Conservation (phyloP, 2,329 filamentous ascomycete species). For the Cercospora sesami region DNA sequence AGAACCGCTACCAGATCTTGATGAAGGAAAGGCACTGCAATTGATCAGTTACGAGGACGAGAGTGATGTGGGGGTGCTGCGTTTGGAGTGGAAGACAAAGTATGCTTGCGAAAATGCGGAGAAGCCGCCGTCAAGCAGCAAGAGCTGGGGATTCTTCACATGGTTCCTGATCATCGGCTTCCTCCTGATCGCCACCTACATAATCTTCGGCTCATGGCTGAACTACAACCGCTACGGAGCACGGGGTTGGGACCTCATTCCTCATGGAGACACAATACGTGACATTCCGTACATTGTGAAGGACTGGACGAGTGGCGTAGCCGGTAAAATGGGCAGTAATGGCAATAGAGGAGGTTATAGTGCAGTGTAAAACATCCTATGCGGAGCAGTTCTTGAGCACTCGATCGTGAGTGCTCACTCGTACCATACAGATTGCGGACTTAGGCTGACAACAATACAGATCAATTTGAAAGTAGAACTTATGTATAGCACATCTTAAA, state of each 20-base stretch:
- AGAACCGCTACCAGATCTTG: slow-evolving; percentile 43
- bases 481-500: not conserved
- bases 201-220: slow-evolving; percentile 97
- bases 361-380: slow-evolving; percentile 59
- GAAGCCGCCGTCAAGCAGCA: slow-evolving; percentile 46
- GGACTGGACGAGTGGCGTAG: slow-evolving; percentile 77
- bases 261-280: slow-evolving; percentile 87
- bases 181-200: slow-evolving; percentile 79
- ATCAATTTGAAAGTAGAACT: not conserved
- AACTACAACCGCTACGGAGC: slow-evolving; percentile 98
- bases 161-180: slow-evolving; percentile 93
- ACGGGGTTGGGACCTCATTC: slow-evolving; percentile 89
- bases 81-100: slow-evolving; percentile 82
- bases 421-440: not conserved
- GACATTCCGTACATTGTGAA: slow-evolving; percentile 90
- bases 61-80: slow-evolving; percentile 62
- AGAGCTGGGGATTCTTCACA: slow-evolving; percentile 92
- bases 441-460: not conserved
- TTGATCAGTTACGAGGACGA: slow-evolving; percentile 71
- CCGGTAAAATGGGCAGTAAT: slow-evolving; percentile 76
- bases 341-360: slow-evolving; percentile 90
- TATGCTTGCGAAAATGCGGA: slow-evolving; percentile 71
- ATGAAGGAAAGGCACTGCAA: slow-evolving; percentile 64
- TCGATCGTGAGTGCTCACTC: slow-evolving; percentile 14
- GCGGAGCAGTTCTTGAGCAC: slow-evolving; percentile 7